Conservation (phyloP, 768 basidiomycete species). For the Russula compacta region DNA sequence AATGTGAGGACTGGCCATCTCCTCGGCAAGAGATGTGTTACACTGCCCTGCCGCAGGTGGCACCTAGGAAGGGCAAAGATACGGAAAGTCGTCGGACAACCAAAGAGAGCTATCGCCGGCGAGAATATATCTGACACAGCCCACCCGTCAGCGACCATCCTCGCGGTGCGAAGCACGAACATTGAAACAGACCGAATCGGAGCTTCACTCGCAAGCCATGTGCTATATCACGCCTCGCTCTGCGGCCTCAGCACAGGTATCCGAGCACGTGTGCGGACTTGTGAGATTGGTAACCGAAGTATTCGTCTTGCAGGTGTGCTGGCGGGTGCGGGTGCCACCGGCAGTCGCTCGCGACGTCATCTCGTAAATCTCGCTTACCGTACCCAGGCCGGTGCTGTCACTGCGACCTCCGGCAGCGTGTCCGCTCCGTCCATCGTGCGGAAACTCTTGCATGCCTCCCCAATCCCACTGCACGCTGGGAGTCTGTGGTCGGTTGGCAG, state of each 20-base stretch:
- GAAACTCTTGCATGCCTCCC: conserved; percentile 1
- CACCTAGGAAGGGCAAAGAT: background rate
- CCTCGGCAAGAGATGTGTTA: background rate
- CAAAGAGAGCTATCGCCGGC: background rate
- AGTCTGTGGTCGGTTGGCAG: background rate
- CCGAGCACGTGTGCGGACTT: background rate
- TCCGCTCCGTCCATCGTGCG: background rate
- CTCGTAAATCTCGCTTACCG: conserved; percentile 3
- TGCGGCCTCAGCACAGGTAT: background rate
- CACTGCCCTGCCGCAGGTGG: background rate
- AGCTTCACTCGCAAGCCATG: background rate
- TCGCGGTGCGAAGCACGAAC: background rate
- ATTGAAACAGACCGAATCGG: background rate
- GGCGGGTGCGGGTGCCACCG: background rate
- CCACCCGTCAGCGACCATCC: background rate
- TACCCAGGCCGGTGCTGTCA: background rate
- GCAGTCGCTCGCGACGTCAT: background rate
- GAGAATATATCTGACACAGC: background rate
- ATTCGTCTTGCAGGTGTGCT: background rate
- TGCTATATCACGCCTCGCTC: background rate
- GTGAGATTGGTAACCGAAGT: background rate
- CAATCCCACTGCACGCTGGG: conserved; percentile 9
- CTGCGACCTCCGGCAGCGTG: background rate
- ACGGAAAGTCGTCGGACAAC: background rate
- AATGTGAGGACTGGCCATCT: background rate